Evolutionary conservation across 129 eudicot species (phyloP), one percentile per base, ranked within the genome.

Genomic region (Glebionis coronaria): DNA sequence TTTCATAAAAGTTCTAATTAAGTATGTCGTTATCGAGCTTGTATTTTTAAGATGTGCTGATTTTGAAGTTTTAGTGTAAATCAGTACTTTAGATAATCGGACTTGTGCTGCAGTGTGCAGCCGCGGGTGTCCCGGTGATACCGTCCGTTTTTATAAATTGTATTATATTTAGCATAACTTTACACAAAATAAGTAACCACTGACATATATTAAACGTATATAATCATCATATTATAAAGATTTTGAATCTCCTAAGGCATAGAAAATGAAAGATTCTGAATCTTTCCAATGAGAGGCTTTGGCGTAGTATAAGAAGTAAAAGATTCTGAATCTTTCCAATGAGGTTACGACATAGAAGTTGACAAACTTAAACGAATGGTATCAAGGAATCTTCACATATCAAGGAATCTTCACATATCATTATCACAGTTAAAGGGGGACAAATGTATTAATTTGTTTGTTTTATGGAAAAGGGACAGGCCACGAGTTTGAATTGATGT

Each of bases 241-340:
- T 74, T 74, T 67, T 31, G 58, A 31, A 13, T 67, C 19, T 63
- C 9, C 62, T 40, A 11, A 5, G 16, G 21, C 28, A 10, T 18
- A 3, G n/a, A 53, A 18, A 7, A 9, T 28, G 19, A n/a, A 31
- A 60, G 65, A 60, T 31, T 60, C 65, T 15, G 9, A 56, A 58
- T 70, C 20, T 59, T 20, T 0, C 73, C 66, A 29, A 70, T 59
- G 13, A 70, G 13, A 70, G 46, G 45, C 19, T 44, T 27, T 8
- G 59, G 12, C 67, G 18, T 57, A 44, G 0, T 15, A 31, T 14
- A 35, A n/a, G 29, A 7, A 29, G 16, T 46, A 23, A 47, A 71
- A 70, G 75, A 46, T 70, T 70, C 67, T 27, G 45, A 57, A 70
- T 70, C 58, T 58, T 12, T 3, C 74, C 74, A 57, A 70, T 70